Conservation (phyloP, 345 rosid species). For the Eucalyptus brandiana region DNA sequence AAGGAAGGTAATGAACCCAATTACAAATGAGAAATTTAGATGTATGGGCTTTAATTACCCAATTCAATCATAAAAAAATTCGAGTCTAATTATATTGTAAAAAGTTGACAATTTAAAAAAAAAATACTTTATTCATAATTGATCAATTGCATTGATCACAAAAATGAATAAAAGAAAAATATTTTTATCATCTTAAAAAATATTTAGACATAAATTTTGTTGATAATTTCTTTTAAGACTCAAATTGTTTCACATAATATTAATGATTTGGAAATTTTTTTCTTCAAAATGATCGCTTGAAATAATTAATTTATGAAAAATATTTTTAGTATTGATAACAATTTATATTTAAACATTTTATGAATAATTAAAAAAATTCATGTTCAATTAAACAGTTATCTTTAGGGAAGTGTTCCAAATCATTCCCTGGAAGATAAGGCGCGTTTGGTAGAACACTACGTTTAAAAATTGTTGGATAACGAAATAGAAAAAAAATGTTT, state of each 20-base stretch:
- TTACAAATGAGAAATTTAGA: not conserved
- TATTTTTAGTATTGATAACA: fast-evolving
- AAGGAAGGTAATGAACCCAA: not conserved
- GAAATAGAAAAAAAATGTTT: no score
- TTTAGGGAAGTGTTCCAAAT: not conserved
- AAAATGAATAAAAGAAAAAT: not conserved
- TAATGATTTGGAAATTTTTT: no score
- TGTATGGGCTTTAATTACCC: not conserved
- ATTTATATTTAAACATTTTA: no score
- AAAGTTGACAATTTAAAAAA: not conserved
- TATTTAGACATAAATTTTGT: fast-evolving
- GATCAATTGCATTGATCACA: not conserved
- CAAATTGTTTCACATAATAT: fast-evolving
- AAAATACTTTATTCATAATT: not conserved
- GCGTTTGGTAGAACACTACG: no score
- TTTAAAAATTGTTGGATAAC: no score
- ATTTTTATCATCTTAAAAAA: no score
- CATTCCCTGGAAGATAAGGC: not conserved
- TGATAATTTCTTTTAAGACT: not conserved
- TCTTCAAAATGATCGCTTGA: fast-evolving
- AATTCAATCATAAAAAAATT: not conserved
- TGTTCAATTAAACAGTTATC: no score
- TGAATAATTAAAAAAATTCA: no score
- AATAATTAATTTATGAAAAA: no score
- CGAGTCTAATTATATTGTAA: not conserved